phyloP scores from a whole-genome alignment of 1,139 yeast species.

The Yamadazyma mexicana region DNA sequence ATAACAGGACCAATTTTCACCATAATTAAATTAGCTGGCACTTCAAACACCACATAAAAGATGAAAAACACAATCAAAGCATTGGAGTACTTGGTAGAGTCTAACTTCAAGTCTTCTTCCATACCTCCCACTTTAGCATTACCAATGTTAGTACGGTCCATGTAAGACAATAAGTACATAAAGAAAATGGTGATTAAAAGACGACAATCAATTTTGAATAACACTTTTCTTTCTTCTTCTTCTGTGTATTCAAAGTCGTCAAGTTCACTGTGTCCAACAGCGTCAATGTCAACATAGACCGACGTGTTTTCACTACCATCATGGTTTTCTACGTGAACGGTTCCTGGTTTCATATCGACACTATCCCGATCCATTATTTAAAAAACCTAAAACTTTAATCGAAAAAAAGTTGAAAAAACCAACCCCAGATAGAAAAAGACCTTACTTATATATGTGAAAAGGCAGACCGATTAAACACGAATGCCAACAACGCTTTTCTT shows the following conservation, averaged over 20 bases:
- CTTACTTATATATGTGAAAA: no score
- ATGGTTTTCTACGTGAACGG: neutral
- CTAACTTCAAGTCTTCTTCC: slow-evolving; percentile 22
- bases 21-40: slow-evolving; percentile 30
- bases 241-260: slow-evolving; percentile 8
- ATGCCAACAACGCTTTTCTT: no score
- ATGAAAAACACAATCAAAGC: slow-evolving; percentile 28
- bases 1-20: slow-evolving; percentile 28
- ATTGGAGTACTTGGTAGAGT: slow-evolving; percentile 24
- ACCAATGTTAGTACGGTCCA: slow-evolving; percentile 27
- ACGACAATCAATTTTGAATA: slow-evolving; percentile 20
- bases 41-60: slow-evolving; percentile 25
- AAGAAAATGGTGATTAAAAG: slow-evolving; percentile 21
- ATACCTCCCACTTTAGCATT: slow-evolving; percentile 28
- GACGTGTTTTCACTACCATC: neutral
- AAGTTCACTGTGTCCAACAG: neutral
- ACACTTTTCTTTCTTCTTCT: slow-evolving; percentile 11
- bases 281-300: neutral
- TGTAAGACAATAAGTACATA: slow-evolving; percentile 13
- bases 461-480: neutral
- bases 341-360: slow-evolving; percentile 1
- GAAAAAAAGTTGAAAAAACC: no score
- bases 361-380: neutral
- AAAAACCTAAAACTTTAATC: no score
- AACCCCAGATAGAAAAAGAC: no score